phyloP scores from a whole-genome alignment of 192 early-diverging fungal species.

The Linnemannia exigua region DNA sequence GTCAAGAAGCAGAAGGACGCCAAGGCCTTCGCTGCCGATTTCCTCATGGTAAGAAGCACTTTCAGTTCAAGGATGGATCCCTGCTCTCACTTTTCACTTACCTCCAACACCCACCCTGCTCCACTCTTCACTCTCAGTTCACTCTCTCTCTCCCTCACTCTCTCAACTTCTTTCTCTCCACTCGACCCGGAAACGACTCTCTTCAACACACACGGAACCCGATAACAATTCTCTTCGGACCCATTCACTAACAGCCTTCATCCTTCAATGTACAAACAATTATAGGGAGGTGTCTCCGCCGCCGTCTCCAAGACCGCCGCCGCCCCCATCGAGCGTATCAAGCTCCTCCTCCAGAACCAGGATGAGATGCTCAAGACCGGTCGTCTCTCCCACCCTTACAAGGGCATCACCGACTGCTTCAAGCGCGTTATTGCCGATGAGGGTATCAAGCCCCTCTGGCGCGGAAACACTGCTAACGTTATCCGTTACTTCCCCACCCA shows the following conservation, averaged over 20 bases:
- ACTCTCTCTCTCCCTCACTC: background rate
- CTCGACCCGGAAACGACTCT: background rate
- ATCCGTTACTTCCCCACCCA: slow-evolving; percentile 99
- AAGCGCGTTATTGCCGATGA: slow-evolving; percentile 89
- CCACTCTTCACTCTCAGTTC: background rate
- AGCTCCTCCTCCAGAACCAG: slow-evolving; percentile 97
- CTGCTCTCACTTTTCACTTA: background rate
- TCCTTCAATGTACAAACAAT: slow-evolving; percentile 74
- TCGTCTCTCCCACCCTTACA: slow-evolving; percentile 88
- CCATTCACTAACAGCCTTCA: slow-evolving; percentile 82
- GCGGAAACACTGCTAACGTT: slow-evolving; percentile 97
- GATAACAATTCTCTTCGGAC: slow-evolving; percentile 92
- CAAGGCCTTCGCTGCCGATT: slow-evolving; percentile 54
- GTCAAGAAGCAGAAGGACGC: slow-evolving; percentile 50
- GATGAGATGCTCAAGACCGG: slow-evolving; percentile 89
- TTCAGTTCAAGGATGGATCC: background rate
- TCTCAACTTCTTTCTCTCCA: background rate
- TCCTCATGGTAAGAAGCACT: slow-evolving; percentile 84
- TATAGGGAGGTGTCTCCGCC: slow-evolving; percentile 92
- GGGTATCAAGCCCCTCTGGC: slow-evolving; percentile 85
- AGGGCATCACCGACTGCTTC: slow-evolving; percentile 96
- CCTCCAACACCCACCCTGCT: background rate
- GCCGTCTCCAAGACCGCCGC: slow-evolving; percentile 99
- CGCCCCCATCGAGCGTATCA: slow-evolving; percentile 99
- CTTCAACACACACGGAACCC: slow-evolving; percentile 65